Conservation (phyloP, 169 alveolate genomes). For the Hepatocystis sp. region DNA sequence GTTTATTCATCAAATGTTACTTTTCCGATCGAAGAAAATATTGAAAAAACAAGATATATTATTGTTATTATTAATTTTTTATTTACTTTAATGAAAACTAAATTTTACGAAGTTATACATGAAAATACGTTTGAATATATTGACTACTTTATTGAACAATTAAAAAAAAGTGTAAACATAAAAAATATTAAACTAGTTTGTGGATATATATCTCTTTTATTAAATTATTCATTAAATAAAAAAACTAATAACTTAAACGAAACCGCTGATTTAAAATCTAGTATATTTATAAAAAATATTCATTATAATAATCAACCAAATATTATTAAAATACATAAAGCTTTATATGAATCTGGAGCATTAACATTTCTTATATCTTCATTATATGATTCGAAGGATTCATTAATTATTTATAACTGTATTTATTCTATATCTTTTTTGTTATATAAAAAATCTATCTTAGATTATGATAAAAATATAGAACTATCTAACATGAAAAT, state of each 20-base stretch:
- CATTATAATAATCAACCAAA: conserved; percentile 76
- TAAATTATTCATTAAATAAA: conserved; percentile 76
- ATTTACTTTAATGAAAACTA: conserved; percentile 75
- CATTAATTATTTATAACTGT: conserved; percentile 75
- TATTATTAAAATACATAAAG: conserved; percentile 75
- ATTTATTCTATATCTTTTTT: conserved; percentile 74
- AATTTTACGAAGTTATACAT: conserved; percentile 73
- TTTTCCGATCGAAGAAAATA: conserved; percentile 71
- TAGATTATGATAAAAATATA: conserved; percentile 74
- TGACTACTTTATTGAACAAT: conserved; percentile 69
- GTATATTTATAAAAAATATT: conserved; percentile 76
- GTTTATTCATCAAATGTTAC: conserved; percentile 58
- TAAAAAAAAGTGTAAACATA: conserved; percentile 72
- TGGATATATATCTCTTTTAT: conserved; percentile 72
- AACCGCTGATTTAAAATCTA: conserved; percentile 76
- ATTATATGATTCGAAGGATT: conserved; percentile 72
- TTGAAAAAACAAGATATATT: conserved; percentile 70
- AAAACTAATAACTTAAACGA: conserved; percentile 75
- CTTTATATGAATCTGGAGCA: conserved; percentile 77
- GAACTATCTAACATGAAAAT: conserved; percentile 76
- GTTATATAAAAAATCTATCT: conserved; percentile 71
- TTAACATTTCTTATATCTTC: conserved; percentile 75
- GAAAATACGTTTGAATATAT: conserved; percentile 76
- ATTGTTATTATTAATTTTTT: conserved; percentile 75
- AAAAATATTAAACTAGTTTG: conserved; percentile 74